A percentile compares a stretch with the other conserved stretches of the same genome.
Evolutionary conservation across 768 basidiomycete genomes (phyloP).

Genomic region (Agaricus sinodeliciosus): DNA sequence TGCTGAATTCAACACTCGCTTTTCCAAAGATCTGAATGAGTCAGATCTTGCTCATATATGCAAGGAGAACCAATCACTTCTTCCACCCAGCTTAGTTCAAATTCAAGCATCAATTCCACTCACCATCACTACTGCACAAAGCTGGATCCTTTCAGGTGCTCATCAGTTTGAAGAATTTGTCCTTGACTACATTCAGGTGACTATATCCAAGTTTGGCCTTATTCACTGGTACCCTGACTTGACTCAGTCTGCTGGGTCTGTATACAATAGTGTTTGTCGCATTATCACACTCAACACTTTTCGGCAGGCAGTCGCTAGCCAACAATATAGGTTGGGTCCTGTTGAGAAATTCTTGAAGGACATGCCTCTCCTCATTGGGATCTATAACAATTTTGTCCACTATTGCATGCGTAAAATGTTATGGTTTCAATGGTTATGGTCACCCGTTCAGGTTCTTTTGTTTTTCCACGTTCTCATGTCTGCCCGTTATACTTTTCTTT

Average conservation of each 20-base stretch:
- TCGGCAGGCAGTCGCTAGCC: background rate
- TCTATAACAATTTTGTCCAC: too few relatives aligned
- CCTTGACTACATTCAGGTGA: slow-evolving; percentile 6
- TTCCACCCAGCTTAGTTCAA: slow-evolving; percentile 1
- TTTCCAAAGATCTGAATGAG: background rate
- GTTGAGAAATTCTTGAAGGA: background rate
- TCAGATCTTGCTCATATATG: background rate
- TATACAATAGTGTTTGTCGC: slow-evolving; percentile 13
- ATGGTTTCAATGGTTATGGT: too few relatives aligned
- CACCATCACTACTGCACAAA: background rate
- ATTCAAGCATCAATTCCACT: slow-evolving; percentile 4
- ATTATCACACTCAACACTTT: slow-evolving; percentile 8
- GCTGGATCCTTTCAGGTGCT: slow-evolving; percentile 2
- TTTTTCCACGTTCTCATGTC: too few relatives aligned
- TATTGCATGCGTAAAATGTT: too few relatives aligned
- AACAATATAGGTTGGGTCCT: background rate
- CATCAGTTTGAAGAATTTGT: slow-evolving; percentile 11
- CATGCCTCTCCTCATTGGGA: too few relatives aligned
- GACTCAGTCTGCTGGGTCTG: slow-evolving; percentile 10
- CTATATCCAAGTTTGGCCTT: slow-evolving; percentile 3
- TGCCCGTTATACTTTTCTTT: too few relatives aligned
- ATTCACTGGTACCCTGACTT: slow-evolving; percentile 12
- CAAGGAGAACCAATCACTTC: background rate
- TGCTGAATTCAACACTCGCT: background rate
- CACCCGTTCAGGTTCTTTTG: too few relatives aligned